These are phyloP conservation scores for Trametes pubescens DNA, from an alignment of 1,284 basidiomycete genomes.

Conservation along the genomic window DNA sequence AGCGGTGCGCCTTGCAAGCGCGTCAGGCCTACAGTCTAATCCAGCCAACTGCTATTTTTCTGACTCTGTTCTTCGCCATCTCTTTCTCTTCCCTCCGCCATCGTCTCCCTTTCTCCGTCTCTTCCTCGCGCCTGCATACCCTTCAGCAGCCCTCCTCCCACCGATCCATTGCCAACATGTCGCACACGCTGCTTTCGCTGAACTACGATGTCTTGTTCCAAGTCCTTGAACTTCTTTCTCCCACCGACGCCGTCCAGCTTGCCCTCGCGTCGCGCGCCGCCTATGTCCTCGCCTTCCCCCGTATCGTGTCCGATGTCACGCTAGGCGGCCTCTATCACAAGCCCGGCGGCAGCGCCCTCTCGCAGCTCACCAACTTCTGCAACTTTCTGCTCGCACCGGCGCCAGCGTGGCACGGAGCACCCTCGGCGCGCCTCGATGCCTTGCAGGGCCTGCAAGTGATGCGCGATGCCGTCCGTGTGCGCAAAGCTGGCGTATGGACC, in stretches of 20 bases:
- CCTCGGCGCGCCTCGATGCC: conserved; percentile 21
- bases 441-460: conserved; percentile 29
- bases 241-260: conserved; percentile 28
- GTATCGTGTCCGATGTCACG: conserved; percentile 28
- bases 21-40: conserved; percentile 13
- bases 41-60: conserved; percentile 7
- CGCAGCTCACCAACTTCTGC: conserved; percentile 34
- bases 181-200: conserved; percentile 29
- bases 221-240: conserved; percentile 27
- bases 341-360: conserved; percentile 26
- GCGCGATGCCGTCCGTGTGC: conserved; percentile 32
- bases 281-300: conserved; percentile 29
- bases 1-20: conserved; percentile 2
- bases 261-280: conserved; percentile 29
- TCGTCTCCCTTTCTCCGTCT: conserved; percentile 3
- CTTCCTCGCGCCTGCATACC: background rate
- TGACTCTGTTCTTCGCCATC: conserved; percentile 17
- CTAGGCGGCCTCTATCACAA: conserved; percentile 34
- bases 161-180: conserved; percentile 11
- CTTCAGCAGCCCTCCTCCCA: background rate
- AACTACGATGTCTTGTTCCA: conserved; percentile 33
- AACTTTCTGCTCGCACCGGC: conserved; percentile 28
- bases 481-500: conserved; percentile 23
- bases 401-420: conserved; percentile 29
- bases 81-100: conserved; percentile 16